Percentiles rank a stretch among this genome's conserved stretches.
Evolutionary conservation across 1,139 yeast genomes (phyloP).

Genomic region (Hyphopichia pseudoburtonii): DNA sequence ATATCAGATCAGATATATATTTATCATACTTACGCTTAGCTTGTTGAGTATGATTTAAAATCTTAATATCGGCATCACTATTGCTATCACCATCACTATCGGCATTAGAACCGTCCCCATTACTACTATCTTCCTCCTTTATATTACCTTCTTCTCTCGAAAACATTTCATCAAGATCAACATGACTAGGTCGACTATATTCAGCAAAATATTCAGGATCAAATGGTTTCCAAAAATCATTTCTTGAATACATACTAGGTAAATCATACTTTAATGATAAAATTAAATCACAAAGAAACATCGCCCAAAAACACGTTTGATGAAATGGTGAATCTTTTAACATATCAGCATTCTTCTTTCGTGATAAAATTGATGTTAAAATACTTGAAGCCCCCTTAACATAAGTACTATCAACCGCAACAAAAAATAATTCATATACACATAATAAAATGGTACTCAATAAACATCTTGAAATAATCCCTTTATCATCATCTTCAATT

Average conservation of each 20-base stretch:
- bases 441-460: constrained; percentile 39
- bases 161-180: constrained; percentile 3
- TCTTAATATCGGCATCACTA: not conserved
- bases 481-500: constrained; percentile 23
- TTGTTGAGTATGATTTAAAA: not conserved
- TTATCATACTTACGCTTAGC: constrained; percentile 1
- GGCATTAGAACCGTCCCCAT: no score
- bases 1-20: constrained; percentile 6
- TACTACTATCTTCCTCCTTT: no score
- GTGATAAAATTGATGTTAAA: constrained; percentile 26
- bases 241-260: constrained; percentile 33
- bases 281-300: constrained; percentile 34
- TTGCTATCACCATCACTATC: not conserved
- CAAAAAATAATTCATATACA: constrained; percentile 38
- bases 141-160: no score
- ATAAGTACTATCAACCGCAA: constrained; percentile 36
- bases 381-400: constrained; percentile 38
- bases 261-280: constrained; percentile 31
- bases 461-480: constrained; percentile 34
- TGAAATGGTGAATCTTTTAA: constrained; percentile 30
- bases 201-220: constrained; percentile 30
- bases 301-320: constrained; percentile 38
- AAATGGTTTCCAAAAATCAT: constrained; percentile 29
- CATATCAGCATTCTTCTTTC: constrained; percentile 18
- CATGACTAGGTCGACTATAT: constrained; percentile 4